A percentile compares a stretch with the other conserved stretches of the same genome.
Evolutionary conservation across 1,284 basidiomycete genomes (phyloP).

Genomic region (Cutaneotrichosporon sp.): DNA sequence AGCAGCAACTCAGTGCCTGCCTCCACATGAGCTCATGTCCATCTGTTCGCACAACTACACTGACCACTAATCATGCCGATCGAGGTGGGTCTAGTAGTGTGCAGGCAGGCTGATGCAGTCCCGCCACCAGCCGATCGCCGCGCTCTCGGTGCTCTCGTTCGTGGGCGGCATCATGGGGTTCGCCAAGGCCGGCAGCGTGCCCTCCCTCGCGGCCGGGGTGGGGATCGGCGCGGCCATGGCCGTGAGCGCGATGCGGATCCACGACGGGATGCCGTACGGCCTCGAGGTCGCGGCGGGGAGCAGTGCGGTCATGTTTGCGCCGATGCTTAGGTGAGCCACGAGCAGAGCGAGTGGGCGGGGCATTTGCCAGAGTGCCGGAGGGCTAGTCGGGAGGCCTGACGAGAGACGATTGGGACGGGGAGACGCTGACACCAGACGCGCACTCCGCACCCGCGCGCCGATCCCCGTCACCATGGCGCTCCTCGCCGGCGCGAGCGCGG

Average conservation of each 20-base stretch:
- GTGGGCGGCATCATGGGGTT: conserved; percentile 41
- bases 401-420: too few relatives aligned
- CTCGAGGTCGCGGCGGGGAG: conserved; percentile 33
- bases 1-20: too few relatives aligned
- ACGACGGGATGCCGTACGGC: conserved; percentile 40
- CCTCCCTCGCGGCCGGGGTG: conserved; percentile 36
- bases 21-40: too few relatives aligned
- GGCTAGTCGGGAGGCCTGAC: background rate
- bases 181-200: conserved; percentile 32
- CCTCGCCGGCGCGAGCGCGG: conserved; percentile 34
- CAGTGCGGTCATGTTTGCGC: conserved; percentile 20
- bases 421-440: conserved; percentile 3
- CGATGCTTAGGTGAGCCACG: conserved; percentile 16
- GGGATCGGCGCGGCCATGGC: conserved; percentile 40
- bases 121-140: background rate
- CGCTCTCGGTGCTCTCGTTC: conserved; percentile 23
- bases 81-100: too few relatives aligned
- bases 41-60: too few relatives aligned
- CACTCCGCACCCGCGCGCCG: conserved; percentile 29
- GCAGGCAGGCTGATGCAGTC: too few relatives aligned
- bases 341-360: too few relatives aligned
- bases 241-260: conserved; percentile 38
- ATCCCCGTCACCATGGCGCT: conserved; percentile 33
- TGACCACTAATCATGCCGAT: too few relatives aligned
- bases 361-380: too few relatives aligned